phyloP scores from a whole-genome alignment of 1,284 basidiomycete genomes.

The Vanrija humicola region DNA sequence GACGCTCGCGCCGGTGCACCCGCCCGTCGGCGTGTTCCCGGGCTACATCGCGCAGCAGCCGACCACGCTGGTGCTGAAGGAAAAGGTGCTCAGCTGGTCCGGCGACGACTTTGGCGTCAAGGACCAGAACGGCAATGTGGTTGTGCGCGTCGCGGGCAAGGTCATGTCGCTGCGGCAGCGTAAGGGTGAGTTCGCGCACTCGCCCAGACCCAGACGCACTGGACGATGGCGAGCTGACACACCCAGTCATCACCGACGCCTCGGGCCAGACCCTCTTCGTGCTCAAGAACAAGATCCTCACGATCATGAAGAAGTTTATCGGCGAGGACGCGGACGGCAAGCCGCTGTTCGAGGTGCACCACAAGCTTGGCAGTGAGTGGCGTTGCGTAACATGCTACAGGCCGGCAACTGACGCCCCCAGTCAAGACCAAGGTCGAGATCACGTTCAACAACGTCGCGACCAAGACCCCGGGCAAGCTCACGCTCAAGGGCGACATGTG shows the following conservation, averaged over 20 bases:
- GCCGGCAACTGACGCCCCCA: slow-evolving; percentile 5
- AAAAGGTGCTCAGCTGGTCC: slow-evolving; percentile 39
- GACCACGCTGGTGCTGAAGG: slow-evolving; percentile 41
- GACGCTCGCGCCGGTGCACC: slow-evolving; percentile 32
- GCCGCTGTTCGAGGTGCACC: slow-evolving; percentile 38
- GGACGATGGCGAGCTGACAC: background rate
- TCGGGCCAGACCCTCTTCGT: slow-evolving; percentile 34
- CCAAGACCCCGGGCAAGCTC: slow-evolving; percentile 23
- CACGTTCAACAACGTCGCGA: slow-evolving; percentile 33
- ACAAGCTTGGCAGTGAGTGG: slow-evolving; percentile 32
- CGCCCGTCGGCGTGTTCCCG: slow-evolving; percentile 37
- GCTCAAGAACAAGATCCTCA: slow-evolving; percentile 35
- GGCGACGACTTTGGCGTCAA: slow-evolving; percentile 45
- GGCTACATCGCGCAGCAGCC: slow-evolving; percentile 29
- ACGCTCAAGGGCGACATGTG: slow-evolving; percentile 40
- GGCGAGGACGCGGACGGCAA: slow-evolving; percentile 30
- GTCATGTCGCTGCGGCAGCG: slow-evolving; percentile 35
- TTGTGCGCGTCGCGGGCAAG: slow-evolving; percentile 37
- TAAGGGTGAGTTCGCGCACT: too few species aligned
- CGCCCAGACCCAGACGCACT: too few species aligned
- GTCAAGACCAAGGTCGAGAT: slow-evolving; percentile 43
- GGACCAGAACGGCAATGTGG: slow-evolving; percentile 33
- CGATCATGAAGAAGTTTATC: slow-evolving; percentile 32
- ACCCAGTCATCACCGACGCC: slow-evolving; percentile 38
- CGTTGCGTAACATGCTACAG: too few species aligned